Base-by-base conservation (phyloP, 495 filamentous ascomycete species). In the Halenospora varia region DNA sequence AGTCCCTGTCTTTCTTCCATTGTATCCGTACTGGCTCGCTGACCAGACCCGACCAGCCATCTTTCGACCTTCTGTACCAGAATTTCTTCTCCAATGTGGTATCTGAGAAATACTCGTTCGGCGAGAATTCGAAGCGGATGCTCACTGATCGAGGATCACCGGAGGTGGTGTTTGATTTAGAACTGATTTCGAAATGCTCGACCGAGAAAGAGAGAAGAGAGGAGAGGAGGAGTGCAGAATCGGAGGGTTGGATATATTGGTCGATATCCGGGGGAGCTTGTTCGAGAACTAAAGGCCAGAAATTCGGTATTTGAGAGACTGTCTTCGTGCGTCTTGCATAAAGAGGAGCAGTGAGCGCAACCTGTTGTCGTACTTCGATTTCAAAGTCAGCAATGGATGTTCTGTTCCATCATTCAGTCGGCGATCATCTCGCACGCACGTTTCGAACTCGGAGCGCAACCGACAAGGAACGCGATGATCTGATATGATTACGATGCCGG, bases 221-320 rank as follows among this genome's bases (percentile, higher is more conserved):
- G 22, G 76, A 73, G 48, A 85, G 75, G 35, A 97, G 76, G 23
- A 88, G 68, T 2, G 73, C 77, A 11, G 86, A 85, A 73, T 97
- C 92, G 25, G 79, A 77, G 18, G 89, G 84, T 57, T 88, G 86
- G 65, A 96, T 89, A 73, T 82, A 88, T 68, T 89, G 86, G 71
- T 96, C 92, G 60, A 96, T 82, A 51, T 95, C 87, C 24, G 77
- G 76, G 1, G 92, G 89, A 3, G 90, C 84, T 71, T 90, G 86
- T 68, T 93, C 87, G 66, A 96, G 75, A 42, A 96, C 90, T 57
- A 93, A 77, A 25, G 87, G 75, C 92, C 92, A 97, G 83, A 96
- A 97, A 75, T 89, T 82, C 25, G 77, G 76, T 66, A 96, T 91
- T 63, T 82, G 72, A 53, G 78, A 70, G 56, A 89, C 78, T 55